These are phyloP conservation scores for Solanum clarkiae DNA, from an alignment of 257 asterid species.

Conservation along the genomic window DNA sequence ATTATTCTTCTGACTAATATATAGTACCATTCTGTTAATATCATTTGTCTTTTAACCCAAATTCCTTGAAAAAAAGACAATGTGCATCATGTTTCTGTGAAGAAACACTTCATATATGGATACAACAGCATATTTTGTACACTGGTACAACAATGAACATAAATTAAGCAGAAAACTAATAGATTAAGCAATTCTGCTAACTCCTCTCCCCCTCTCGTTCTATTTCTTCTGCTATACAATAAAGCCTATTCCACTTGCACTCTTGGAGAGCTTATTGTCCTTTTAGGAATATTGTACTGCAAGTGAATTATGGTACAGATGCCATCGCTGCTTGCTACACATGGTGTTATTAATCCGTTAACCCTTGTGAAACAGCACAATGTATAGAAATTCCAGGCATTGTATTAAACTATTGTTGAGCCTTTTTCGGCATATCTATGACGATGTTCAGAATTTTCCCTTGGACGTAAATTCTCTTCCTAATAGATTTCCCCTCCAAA, in stretches of 20 bases:
- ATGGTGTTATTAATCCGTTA: background rate
- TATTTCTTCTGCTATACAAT: background rate
- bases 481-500: constrained; percentile 54
- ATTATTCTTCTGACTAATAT: background rate
- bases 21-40: background rate
- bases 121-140: background rate
- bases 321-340: background rate
- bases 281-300: background rate
- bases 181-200: background rate
- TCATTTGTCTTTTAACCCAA: background rate
- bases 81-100: background rate
- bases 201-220: background rate
- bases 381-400: background rate
- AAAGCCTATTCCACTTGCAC: background rate
- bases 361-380: background rate
- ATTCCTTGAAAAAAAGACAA: background rate
- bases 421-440: constrained; percentile 28
- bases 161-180: background rate
- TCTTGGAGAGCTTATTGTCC: background rate
- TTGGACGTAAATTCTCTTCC: constrained; percentile 67
- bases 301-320: background rate
- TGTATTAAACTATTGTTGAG: constrained; percentile 9
- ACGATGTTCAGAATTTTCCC: constrained; percentile 78
- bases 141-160: background rate
- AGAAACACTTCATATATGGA: background rate